Percentiles rank a stretch among this genome's conserved stretches.
phyloP scores from a whole-genome alignment of 352 stramenopile species.

The Discostella stelligera region DNA sequence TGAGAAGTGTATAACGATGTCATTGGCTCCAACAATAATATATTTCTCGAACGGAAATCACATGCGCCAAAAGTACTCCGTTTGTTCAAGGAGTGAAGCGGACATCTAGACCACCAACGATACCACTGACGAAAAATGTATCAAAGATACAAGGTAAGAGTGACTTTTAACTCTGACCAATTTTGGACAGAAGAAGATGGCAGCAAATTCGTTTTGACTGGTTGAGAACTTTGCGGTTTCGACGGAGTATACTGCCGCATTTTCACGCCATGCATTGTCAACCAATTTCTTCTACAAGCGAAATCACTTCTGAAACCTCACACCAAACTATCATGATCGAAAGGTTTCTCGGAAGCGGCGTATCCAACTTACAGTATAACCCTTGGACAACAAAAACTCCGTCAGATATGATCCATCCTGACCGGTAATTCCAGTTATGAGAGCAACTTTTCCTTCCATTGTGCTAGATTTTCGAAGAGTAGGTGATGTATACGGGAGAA shows the following conservation, averaged over 20 bases:
- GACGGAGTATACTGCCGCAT: not conserved
- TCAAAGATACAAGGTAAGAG: no score
- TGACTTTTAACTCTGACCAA: not conserved
- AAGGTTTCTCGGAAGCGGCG: not conserved
- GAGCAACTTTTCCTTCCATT: slow-evolving; percentile 71
- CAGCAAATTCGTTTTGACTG: not conserved
- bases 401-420: slow-evolving; percentile 98
- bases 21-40: no score
- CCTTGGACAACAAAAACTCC: slow-evolving; percentile 95
- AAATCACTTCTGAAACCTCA: not conserved
- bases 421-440: slow-evolving; percentile 98
- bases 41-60: no score
- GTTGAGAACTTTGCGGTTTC: not conserved
- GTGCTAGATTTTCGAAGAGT: not conserved
- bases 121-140: no score
- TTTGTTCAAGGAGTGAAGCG: no score
- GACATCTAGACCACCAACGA: no score
- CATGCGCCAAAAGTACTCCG: no score
- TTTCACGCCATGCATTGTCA: not conserved
- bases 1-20: no score
- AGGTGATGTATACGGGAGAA: not conserved
- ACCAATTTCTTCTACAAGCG: not conserved
- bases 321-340: not conserved
- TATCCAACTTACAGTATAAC: slow-evolving; percentile 84
- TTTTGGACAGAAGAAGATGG: not conserved